These are phyloP conservation scores for Marasmius oreades DNA, from an alignment of 1,284 basidiomycete species.

Conservation along the genomic window DNA sequence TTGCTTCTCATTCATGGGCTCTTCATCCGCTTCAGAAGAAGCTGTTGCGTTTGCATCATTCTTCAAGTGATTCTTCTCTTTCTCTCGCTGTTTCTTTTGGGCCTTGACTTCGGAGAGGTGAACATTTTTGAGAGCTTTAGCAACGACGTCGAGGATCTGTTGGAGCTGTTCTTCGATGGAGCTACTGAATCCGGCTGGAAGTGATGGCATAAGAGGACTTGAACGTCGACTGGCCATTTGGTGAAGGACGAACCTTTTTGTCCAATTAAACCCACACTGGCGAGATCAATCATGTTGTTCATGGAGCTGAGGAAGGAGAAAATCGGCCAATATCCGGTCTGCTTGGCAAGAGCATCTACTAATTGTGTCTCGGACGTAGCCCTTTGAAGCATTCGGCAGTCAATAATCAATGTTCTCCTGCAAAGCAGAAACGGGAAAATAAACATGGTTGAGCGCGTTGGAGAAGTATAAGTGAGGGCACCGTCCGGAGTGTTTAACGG, in stretches of 20 bases:
- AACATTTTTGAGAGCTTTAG: constrained; percentile 67
- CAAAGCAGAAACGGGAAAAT: background rate
- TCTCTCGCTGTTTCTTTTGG: constrained; percentile 31
- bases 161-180: constrained; percentile 86
- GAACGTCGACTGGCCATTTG: background rate
- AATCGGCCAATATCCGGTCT: constrained; percentile 90
- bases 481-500: constrained; percentile 63
- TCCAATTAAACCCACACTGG: constrained; percentile 89
- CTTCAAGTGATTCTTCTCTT: constrained; percentile 20
- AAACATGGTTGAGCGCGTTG: background rate
- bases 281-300: constrained; percentile 89
- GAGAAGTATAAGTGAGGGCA: constrained; percentile 23
- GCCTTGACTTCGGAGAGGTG: constrained; percentile 45
- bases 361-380: constrained; percentile 72
- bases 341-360: constrained; percentile 66
- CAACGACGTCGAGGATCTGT: constrained; percentile 81
- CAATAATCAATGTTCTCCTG: constrained; percentile 74
- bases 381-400: constrained; percentile 77
- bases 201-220: constrained; percentile 11
- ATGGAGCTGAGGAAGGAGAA: constrained; percentile 88
- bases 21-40: constrained; percentile 11
- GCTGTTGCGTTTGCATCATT: background rate
- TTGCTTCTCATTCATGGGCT: constrained; percentile 25
- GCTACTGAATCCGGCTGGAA: constrained; percentile 86
- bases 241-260: constrained; percentile 70